Evolutionary conservation across 2,329 filamentous ascomycete species (phyloP), one percentile per base, ranked within the genome.

Genomic region (Sporothrix luriei): DNA sequence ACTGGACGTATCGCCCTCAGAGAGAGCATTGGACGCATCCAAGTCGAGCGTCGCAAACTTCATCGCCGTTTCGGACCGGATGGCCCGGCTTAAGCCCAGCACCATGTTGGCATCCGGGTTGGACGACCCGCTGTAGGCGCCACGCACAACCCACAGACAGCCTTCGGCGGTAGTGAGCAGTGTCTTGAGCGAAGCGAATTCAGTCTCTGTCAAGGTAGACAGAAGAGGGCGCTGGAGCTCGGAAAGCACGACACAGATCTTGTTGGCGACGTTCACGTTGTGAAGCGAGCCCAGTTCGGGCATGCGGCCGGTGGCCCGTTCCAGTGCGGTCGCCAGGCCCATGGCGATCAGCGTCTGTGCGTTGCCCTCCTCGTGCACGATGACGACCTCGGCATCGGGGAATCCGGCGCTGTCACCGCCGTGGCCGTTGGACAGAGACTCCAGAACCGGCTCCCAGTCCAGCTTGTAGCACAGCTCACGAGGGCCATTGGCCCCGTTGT

Each of bases 381-480:
- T 81, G 26, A 76, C 78, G 33, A 82, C 76, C 1, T 80, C 76
- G 0, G 74, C 51, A 11, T 79, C 76, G 0, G 70, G 74, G 16
- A 75, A 72, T 1, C 74, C 69, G 0, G 71, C 57, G 10, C 46
- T 55, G 9, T 68, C 65, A 19, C 72, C 68, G 16, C 66, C 38
- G 4, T 62, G 46, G 40, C 59, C 49, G 38, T 55, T 69, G 55
- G 49, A 38, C 3, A 61, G 16, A 3, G 65, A 24, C 14, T 78
- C 75, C 0, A 78, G 74, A n/a, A 79, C 69, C 0, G 77, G 79
- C 59, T 83, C 81, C 82, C 82, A 84, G n/a, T 81, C 77, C 16
- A 82, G 68, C 73, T 81, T 83, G 75, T 81, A 84, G 74, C 82
- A 84, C 1, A 84, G 77, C 72, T 83, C 79, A 2, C 80, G 77